phyloP scores from a whole-genome alignment of 805 yeast species.

The Ogataea ramenticola region DNA sequence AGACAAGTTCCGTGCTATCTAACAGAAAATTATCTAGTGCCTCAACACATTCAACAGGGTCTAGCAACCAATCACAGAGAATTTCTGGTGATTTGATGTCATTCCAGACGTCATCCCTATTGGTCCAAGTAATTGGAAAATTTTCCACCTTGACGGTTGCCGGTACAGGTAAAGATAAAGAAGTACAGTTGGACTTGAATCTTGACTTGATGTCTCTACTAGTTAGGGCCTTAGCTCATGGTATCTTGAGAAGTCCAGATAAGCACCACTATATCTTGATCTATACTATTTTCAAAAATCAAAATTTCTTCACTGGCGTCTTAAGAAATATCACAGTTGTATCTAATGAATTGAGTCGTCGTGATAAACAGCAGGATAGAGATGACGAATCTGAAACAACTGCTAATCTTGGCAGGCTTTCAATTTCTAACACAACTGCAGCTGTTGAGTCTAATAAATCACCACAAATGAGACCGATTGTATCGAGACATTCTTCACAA shows the following conservation, averaged over 20 bases:
- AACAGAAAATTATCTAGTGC: slow-evolving; percentile 11
- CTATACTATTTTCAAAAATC: slow-evolving; percentile 39
- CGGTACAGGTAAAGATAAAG: not conserved
- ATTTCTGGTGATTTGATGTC: slow-evolving; percentile 25
- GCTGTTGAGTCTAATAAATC: not conserved
- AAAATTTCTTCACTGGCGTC: slow-evolving; percentile 29
- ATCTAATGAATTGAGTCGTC: slow-evolving; percentile 7
- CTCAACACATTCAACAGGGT: slow-evolving; percentile 7
- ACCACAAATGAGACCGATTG: not conserved
- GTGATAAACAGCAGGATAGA: slow-evolving; percentile 5
- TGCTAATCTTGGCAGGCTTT: not conserved
- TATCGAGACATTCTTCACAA: not conserved
- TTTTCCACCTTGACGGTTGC: slow-evolving; percentile 30
- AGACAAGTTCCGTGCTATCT: slow-evolving; percentile 3
- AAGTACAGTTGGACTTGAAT: slow-evolving; percentile 18
- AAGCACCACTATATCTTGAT: slow-evolving; percentile 45
- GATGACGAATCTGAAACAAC: slow-evolving; percentile 4
- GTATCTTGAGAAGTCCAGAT: slow-evolving; percentile 41
- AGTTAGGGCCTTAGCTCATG: slow-evolving; percentile 47
- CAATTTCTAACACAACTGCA: not conserved
- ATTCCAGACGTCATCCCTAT: slow-evolving; percentile 38
- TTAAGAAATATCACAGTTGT: slow-evolving; percentile 26
- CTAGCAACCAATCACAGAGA: slow-evolving; percentile 2
- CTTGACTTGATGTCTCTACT: slow-evolving; percentile 53
- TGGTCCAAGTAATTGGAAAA: slow-evolving; percentile 36